Percentiles rank a stretch among this genome's conserved stretches.
phyloP scores from a whole-genome alignment of 2,329 filamentous ascomycete species.

The Monosporascus sp. region DNA sequence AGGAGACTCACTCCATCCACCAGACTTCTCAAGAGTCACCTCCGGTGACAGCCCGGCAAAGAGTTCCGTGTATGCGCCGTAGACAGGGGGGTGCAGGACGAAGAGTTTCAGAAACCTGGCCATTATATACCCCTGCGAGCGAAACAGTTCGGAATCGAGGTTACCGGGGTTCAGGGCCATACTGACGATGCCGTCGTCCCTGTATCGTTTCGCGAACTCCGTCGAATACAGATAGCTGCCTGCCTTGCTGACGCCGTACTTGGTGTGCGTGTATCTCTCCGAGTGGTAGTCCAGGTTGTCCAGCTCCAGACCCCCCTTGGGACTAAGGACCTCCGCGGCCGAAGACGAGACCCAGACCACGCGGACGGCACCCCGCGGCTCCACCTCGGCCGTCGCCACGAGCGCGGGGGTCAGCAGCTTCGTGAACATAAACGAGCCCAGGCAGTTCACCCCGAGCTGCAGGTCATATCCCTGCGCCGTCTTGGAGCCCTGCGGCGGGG shows the following conservation, averaged over 20 bases:
- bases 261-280: neutral
- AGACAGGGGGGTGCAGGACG: conserved; percentile 7
- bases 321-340: neutral
- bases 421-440: conserved; percentile 2
- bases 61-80: conserved; percentile 34
- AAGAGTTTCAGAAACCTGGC: conserved; percentile 1
- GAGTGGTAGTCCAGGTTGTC: conserved; percentile 1
- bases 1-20: conserved; percentile 8
- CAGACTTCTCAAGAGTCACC: conserved; percentile 24
- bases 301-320: conserved; percentile 3
- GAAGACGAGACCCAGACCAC: conserved; percentile 2
- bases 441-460: conserved; percentile 3
- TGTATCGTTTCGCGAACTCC: conserved; percentile 6
- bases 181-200: conserved; percentile 8
- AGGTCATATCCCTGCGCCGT: conserved; percentile 2
- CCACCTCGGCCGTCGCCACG: conserved; percentile 3
- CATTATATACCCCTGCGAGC: conserved; percentile 1
- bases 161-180: conserved; percentile 15
- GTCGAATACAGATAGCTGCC: conserved; percentile 5
- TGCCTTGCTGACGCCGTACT: conserved; percentile 8
- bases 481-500: neutral
- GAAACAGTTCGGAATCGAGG: conserved; percentile 14
- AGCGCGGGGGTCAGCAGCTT: conserved; percentile 4
- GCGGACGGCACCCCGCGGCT: conserved; percentile 1
- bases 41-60: conserved; percentile 31